Percentiles rank a stretch among this genome's conserved stretches.
These are phyloP conservation scores for Claviceps pazoutovae DNA, from an alignment of 2,329 filamentous ascomycete species.

Conservation along the genomic window DNA sequence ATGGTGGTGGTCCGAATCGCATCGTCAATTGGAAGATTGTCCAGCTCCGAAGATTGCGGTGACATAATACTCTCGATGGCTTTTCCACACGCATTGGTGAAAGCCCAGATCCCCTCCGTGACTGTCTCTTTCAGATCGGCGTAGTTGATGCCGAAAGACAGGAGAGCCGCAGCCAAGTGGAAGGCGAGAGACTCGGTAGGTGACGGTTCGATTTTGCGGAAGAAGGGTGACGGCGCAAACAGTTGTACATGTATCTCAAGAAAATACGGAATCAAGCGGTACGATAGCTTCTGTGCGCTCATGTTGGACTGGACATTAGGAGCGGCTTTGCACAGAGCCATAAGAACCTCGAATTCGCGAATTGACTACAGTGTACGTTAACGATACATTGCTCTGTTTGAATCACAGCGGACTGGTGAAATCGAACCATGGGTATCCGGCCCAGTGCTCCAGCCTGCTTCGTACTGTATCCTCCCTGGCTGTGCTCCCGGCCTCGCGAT, in stretches of 20 bases:
- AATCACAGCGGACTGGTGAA: background rate
- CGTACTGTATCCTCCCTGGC: constrained; percentile 32
- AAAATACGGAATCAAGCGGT: constrained; percentile 71
- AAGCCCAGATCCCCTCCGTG: constrained; percentile 52
- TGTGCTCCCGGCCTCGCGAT: constrained; percentile 26
- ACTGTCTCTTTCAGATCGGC: constrained; percentile 52
- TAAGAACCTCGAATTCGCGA: constrained; percentile 79
- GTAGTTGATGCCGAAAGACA: constrained; percentile 68
- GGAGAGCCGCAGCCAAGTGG: constrained; percentile 64
- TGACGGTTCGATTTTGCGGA: constrained; percentile 70
- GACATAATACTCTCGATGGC: constrained; percentile 42
- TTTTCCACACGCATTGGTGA: constrained; percentile 55
- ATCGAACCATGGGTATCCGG: constrained; percentile 45
- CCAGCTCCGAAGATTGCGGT: constrained; percentile 39
- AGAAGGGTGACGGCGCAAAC: constrained; percentile 67
- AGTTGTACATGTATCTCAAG: constrained; percentile 69
- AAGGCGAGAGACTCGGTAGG: constrained; percentile 76
- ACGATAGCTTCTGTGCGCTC: constrained; percentile 64
- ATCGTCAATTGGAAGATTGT: constrained; percentile 48
- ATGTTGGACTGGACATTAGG: constrained; percentile 56
- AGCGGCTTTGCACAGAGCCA: constrained; percentile 84
- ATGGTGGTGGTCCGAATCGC: constrained; percentile 60
- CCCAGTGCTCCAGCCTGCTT: constrained; percentile 30
- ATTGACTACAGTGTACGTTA: constrained; percentile 45
- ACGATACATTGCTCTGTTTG: background rate